Evolutionary conservation across 2,329 filamentous ascomycete genomes (phyloP).

Genomic region (Chrysoporthe cubensis): DNA sequence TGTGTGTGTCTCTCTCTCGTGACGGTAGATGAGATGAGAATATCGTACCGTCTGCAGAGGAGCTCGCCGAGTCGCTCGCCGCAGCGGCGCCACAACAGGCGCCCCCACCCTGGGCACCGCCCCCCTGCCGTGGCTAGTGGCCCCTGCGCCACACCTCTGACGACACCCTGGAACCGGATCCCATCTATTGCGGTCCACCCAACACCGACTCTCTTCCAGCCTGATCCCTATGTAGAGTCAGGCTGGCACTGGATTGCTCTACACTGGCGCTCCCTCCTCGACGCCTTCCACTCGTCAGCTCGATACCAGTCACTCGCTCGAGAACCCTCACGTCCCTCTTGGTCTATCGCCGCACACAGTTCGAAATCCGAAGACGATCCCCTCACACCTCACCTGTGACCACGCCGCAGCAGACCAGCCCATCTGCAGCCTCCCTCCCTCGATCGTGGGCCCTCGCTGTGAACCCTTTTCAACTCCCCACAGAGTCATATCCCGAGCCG

Average conservation of each 20-base stretch:
- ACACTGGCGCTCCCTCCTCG: background rate
- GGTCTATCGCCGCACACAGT: background rate
- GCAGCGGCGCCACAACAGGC: background rate
- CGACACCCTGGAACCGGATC: slow-evolving; percentile 1
- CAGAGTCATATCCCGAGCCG: background rate
- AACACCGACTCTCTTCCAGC: background rate
- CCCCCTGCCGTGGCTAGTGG: background rate
- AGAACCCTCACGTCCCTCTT: background rate
- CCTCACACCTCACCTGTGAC: background rate
- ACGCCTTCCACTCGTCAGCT: background rate
- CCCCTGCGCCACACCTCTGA: slow-evolving; percentile 5
- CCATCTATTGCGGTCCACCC: background rate
- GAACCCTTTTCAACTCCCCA: background rate
- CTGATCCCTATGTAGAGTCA: slow-evolving; percentile 1
- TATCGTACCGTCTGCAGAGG: background rate
- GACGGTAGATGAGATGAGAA: background rate
- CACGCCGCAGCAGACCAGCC: background rate
- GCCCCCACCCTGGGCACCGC: background rate
- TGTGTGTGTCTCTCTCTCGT: background rate
- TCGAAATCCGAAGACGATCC: background rate
- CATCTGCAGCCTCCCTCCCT: background rate
- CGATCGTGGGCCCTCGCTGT: background rate
- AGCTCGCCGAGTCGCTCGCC: background rate
- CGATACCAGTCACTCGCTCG: slow-evolving; percentile 1
- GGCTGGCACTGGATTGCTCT: slow-evolving; percentile 8